These are phyloP conservation scores for Conoideocrella luteorostrata DNA, from an alignment of 2,329 filamentous ascomycete species.

Conservation along the genomic window DNA sequence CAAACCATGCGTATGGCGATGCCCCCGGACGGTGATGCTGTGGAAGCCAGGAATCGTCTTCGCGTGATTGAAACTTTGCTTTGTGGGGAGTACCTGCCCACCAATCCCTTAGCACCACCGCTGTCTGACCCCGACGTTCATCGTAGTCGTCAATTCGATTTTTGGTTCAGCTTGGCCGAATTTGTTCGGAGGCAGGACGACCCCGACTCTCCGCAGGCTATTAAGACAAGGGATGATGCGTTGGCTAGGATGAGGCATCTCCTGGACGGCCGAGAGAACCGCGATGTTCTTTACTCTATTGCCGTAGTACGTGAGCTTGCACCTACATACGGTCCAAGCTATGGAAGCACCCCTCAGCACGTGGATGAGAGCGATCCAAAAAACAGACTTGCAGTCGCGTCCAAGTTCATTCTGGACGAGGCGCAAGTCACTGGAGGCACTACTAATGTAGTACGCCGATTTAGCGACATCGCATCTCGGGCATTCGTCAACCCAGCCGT, in stretches of 20 bases:
- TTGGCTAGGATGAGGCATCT: conserved; percentile 61
- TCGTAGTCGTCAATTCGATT: conserved; percentile 61
- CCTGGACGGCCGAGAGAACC: conserved; percentile 75
- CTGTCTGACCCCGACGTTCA: conserved; percentile 46
- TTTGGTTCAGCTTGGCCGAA: conserved; percentile 74
- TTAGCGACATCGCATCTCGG: conserved; percentile 59
- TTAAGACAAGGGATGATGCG: conserved; percentile 56
- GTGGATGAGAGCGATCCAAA: conserved; percentile 61
- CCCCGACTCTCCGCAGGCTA: conserved; percentile 32
- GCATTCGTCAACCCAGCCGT: conserved; percentile 50
- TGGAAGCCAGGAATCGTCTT: conserved; percentile 63
- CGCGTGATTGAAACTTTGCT: conserved; percentile 71
- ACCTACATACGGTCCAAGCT: conserved; percentile 54
- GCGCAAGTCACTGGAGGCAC: conserved; percentile 59
- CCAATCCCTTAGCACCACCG: conserved; percentile 49
- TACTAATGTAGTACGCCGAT: conserved; percentile 64
- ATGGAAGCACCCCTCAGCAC: conserved; percentile 50
- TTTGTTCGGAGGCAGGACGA: conserved; percentile 56
- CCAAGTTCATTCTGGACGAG: conserved; percentile 63
- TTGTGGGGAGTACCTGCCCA: conserved; percentile 59
- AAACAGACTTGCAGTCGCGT: conserved; percentile 61
- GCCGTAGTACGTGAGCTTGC: conserved; percentile 72
- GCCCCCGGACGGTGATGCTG: conserved; percentile 50
- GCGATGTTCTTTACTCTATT: conserved; percentile 86
- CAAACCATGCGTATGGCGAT: conserved; percentile 26